Evolutionary conservation across 2,329 filamentous ascomycete species (phyloP), one percentile per base, ranked within the genome.

Genomic region (Epichloe brachyelytri): DNA sequence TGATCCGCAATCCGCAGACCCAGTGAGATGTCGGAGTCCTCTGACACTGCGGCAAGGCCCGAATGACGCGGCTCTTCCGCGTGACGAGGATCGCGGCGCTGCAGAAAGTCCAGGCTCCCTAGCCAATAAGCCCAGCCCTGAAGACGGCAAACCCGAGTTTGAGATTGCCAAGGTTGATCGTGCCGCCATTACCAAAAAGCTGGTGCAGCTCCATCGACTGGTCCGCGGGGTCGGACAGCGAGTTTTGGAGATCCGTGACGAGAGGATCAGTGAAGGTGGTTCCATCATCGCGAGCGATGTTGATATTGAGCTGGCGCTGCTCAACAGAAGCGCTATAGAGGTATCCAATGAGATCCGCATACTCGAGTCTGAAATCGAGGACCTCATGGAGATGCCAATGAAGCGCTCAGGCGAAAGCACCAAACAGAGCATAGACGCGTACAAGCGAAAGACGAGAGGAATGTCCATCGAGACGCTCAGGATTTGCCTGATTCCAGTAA

Each of bases 401-500:
- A 19, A 14, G 39, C 33, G 37, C 8, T 56, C 37, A 22, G 48
- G 46, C 5, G 60, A 61, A 5, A 40, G 48, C 8, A 50, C 56
- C 15, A 60, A 58, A 26, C 62, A 58, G 12, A 57, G 55, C 8
- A 71, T 74, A 48, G 70, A 64, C 37, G 73, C 78, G 15, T 85
- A 84, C 59, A 64, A 79, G 40, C 73, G 78, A 34, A 64, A 69
- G 3, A 82, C 78, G 1, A 71, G 82, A 56, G 82, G 82, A 1
- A 65, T 84, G 12, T 67, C 74, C 2, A 68, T 85, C 1, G 65
- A 76, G 48, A 71, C 70, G 2, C 67, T 85, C 17, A 71, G 71
- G 50, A 69, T 84, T 26, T 71, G 81, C 57, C 69, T 81, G 34
- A 73, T 85, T 36, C 81, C 81, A 0, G 70, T 81, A 57, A 80